These are phyloP conservation scores for Leishmania major DNA, from an alignment of 208 protist species.

Conservation along the genomic window DNA sequence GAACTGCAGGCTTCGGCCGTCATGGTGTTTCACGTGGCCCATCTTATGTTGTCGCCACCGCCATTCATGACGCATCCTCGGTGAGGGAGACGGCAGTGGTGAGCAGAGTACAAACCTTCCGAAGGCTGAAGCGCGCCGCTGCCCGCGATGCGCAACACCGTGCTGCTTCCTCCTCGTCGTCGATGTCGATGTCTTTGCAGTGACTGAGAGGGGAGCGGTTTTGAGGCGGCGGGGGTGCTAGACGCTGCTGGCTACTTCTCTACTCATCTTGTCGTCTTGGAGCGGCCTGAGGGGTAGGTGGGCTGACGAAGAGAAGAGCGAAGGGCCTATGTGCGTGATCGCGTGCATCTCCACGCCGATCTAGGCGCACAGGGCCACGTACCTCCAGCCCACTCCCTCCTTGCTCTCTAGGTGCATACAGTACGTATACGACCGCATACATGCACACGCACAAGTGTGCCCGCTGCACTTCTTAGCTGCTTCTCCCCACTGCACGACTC, in stretches of 20 bases:
- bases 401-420: neutral
- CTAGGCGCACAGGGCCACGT: neutral
- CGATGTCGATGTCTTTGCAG: neutral
- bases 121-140: neutral
- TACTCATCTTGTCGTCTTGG: slow-evolving; percentile 38
- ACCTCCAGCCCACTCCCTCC: neutral
- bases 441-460: neutral
- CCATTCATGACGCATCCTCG: neutral
- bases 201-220: neutral
- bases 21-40: neutral
- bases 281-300: slow-evolving; percentile 30
- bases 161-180: neutral
- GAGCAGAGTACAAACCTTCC: neutral
- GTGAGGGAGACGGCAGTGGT: neutral
- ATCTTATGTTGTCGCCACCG: neutral
- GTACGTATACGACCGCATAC: neutral
- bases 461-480: neutral
- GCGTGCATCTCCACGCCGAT: neutral
- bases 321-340: neutral
- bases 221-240: slow-evolving; percentile 35
- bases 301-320: neutral
- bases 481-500: neutral
- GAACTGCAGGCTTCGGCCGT: slow-evolving; percentile 3
- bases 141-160: neutral
- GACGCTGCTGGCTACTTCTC: slow-evolving; percentile 60